phyloP scores from a whole-genome alignment of 768 basidiomycete genomes.

The Tricholomella constricta region DNA sequence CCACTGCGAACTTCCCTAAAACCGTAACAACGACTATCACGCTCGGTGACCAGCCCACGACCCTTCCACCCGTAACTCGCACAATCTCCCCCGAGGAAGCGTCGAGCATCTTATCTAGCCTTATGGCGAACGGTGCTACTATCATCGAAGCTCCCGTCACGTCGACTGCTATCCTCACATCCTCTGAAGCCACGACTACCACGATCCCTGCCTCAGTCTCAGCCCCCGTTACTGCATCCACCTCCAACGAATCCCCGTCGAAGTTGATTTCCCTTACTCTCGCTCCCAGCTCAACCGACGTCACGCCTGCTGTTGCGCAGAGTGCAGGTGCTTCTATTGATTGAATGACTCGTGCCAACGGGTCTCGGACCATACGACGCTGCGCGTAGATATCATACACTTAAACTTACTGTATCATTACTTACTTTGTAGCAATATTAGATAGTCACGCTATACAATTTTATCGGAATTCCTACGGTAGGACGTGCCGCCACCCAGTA shows the following conservation, averaged over 20 bases:
- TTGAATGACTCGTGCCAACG: not conserved
- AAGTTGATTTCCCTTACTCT: not conserved
- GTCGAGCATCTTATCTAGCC: constrained; percentile 39
- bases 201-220: not conserved
- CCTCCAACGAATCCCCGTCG: not conserved
- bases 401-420: not conserved
- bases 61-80: constrained; percentile 38
- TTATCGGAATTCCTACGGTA: too few species aligned
- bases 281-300: not conserved
- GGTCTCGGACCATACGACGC: not conserved
- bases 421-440: not conserved
- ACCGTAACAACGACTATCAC: constrained; percentile 17
- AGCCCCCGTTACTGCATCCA: not conserved
- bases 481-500: too few species aligned
- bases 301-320: not conserved
- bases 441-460: too few species aligned
- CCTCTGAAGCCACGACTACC: not conserved
- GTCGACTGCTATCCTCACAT: not conserved
- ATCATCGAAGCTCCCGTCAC: constrained; percentile 10
- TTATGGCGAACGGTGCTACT: constrained; percentile 29
- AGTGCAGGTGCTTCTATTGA: not conserved
- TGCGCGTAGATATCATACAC: not conserved
- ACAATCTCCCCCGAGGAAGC: constrained; percentile 47
- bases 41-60: constrained; percentile 23
- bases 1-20: constrained; percentile 1